Base-by-base conservation (phyloP, 2,329 filamentous ascomycete genomes). In the Chrysosporium keratinophilum region DNA sequence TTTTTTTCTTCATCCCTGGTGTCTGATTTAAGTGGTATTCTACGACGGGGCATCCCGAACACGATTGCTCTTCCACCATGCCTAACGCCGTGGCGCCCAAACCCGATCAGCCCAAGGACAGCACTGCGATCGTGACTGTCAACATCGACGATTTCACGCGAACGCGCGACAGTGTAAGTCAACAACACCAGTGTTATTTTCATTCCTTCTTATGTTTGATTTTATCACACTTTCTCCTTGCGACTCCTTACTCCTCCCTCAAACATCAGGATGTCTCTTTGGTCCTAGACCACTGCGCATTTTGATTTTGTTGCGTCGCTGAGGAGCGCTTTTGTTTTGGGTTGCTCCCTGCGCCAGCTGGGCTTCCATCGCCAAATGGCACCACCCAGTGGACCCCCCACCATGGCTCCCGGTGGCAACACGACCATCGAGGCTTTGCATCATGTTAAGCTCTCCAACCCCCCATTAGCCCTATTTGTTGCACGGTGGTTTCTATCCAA, bases 111-210 rank as follows among this genome's bases (percentile, higher is more conserved):
- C 11, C 42, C 57, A 67, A 67, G 56, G 56, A 61, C 51, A 63
- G 63, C 37, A 65, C 67, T 46, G 64, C 62, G 59, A 65, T 65
- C 41, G 63, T 72, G 40, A 63, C 67, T 17, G 70, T 75, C 60
- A 72, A 88, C 57, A 77, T 85, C 54, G 84, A 88, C 55, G 84
- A 87, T 69, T 91, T 91, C 68, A 78, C 87, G 57, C 78, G 84
- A 65, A 88, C 89, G 47, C 81, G 88, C 64, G 88, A 94, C 68
- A 84, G 82, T 67, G 88, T 94, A 83, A 79, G 86, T 75, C n/a
- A 28, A 53, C 45, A 42, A 35, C 9, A 6, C n/a, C 1, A 33
- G 33, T 15, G 23, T 35, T 6, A 19, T 19, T 23, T 52, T 54
- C 58, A 41, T 11, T 19, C 52, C 48, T 47, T 42, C 48, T n/a